Conservation (phyloP, 495 filamentous ascomycete genomes). For the Xylaria longipes region DNA sequence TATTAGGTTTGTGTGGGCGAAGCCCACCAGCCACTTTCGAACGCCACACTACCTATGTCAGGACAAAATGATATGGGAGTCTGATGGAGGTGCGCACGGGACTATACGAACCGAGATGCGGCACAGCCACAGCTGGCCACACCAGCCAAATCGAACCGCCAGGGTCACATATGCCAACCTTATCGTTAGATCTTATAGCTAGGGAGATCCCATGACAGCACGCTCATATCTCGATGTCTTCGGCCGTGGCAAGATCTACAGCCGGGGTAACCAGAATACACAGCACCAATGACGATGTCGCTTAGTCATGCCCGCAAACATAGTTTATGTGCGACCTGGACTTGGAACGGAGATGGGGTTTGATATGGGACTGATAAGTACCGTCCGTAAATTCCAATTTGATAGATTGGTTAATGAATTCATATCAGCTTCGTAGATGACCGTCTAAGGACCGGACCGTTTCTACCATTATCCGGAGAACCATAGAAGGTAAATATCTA, state of each 20-base stretch:
- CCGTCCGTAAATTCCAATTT: neutral
- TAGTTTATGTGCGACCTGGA: neutral
- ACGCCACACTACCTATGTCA: too few relatives aligned
- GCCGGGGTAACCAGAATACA: neutral
- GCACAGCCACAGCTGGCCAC: neutral
- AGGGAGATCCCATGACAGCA: constrained; percentile 1
- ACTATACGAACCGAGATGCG: neutral
- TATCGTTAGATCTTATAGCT: neutral
- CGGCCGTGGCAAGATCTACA: neutral
- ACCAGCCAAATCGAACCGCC: neutral
- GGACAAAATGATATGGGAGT: too few relatives aligned
- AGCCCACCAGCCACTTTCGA: too few relatives aligned
- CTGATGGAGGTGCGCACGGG: too few relatives aligned
- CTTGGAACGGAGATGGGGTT: neutral
- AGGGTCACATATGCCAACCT: neutral
- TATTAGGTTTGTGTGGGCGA: too few relatives aligned
- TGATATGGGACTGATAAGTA: neutral
- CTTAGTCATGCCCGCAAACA: neutral
- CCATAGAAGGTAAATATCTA: neutral
- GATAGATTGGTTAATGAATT: neutral
- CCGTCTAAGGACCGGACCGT: neutral
- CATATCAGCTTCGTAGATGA: neutral
- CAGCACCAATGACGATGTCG: neutral
- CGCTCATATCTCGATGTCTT: neutral
- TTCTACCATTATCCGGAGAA: neutral